Evolutionary conservation across 768 basidiomycete genomes (phyloP).

Genomic region (Naganishia vishniacii): DNA sequence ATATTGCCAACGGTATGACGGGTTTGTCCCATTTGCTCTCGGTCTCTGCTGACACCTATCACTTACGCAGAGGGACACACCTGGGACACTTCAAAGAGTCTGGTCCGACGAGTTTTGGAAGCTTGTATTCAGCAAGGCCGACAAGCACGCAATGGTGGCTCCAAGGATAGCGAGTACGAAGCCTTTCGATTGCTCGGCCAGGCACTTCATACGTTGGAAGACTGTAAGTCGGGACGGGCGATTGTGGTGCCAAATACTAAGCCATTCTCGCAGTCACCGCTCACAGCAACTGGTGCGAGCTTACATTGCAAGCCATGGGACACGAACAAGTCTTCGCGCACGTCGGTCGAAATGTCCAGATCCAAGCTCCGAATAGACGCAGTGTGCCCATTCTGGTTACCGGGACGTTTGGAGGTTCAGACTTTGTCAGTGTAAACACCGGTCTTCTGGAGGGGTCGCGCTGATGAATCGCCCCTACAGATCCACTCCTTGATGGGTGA

Average conservation of each 20-base stretch:
- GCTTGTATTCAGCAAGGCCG: conserved; percentile 75
- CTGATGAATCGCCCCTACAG: neutral
- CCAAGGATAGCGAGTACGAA: conserved; percentile 52
- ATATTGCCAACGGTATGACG: conserved; percentile 64
- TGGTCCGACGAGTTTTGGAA: conserved; percentile 61
- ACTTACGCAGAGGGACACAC: conserved; percentile 50
- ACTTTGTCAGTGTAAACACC: conserved; percentile 60
- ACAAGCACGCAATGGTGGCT: conserved; percentile 37
- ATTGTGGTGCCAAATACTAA: too few relatives aligned
- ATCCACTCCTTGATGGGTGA: conserved; percentile 50
- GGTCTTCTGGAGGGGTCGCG: too few relatives aligned
- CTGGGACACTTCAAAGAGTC: conserved; percentile 70
- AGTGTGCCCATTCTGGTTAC: conserved; percentile 77
- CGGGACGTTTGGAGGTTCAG: conserved; percentile 56
- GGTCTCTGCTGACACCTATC: neutral
- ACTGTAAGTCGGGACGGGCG: too few relatives aligned
- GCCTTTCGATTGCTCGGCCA: conserved; percentile 69
- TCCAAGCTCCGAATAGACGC: conserved; percentile 69
- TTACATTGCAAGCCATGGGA: conserved; percentile 69
- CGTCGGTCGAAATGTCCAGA: conserved; percentile 70
- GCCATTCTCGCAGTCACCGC: conserved; percentile 55
- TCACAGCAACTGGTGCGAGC: conserved; percentile 72
- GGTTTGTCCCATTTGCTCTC: too few relatives aligned
- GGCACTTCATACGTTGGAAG: conserved; percentile 75
- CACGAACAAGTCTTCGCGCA: conserved; percentile 73